phyloP scores from a whole-genome alignment of 768 basidiomycete species.

The Tulasnella sp. region DNA sequence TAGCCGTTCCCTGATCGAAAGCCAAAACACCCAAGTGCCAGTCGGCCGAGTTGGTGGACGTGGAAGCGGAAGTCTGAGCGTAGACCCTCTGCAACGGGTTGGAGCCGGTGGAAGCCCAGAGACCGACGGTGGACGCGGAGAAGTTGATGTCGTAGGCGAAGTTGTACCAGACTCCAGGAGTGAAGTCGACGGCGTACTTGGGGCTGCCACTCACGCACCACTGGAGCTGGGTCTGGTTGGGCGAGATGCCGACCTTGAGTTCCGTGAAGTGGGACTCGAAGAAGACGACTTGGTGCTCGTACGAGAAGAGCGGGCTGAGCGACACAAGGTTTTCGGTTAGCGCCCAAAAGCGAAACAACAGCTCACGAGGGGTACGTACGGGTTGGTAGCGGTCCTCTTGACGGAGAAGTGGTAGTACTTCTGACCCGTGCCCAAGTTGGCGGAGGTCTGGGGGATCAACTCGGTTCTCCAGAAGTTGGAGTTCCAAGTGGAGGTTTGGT shows the following conservation, averaged over 20 bases:
- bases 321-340: neutral
- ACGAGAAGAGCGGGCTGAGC: slow-evolving; percentile 30
- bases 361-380: slow-evolving; percentile 24
- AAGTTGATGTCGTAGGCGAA: slow-evolving; percentile 61
- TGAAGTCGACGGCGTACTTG: slow-evolving; percentile 42
- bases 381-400: slow-evolving; percentile 36
- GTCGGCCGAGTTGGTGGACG: slow-evolving; percentile 30
- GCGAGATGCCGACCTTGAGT: slow-evolving; percentile 46
- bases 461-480: slow-evolving; percentile 17
- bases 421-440: slow-evolving; percentile 45
- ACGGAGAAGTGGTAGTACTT: slow-evolving; percentile 54
- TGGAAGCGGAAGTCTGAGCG: slow-evolving; percentile 35
- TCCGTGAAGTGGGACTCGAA: slow-evolving; percentile 48
- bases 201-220: slow-evolving; percentile 39
- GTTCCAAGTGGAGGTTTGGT: slow-evolving; percentile 9
- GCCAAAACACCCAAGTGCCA: slow-evolving; percentile 46
- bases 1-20: slow-evolving; percentile 26
- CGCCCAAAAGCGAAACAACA: neutral
- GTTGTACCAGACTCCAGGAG: slow-evolving; percentile 48
- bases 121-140: slow-evolving; percentile 39
- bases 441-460: slow-evolving; percentile 33
- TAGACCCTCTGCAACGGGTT: slow-evolving; percentile 40
- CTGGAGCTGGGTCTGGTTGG: slow-evolving; percentile 37
- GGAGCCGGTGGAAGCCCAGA: slow-evolving; percentile 44
- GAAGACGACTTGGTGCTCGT: slow-evolving; percentile 48